Base-by-base conservation (phyloP, 1,284 basidiomycete genomes). In the Coniophora puteana region DNA sequence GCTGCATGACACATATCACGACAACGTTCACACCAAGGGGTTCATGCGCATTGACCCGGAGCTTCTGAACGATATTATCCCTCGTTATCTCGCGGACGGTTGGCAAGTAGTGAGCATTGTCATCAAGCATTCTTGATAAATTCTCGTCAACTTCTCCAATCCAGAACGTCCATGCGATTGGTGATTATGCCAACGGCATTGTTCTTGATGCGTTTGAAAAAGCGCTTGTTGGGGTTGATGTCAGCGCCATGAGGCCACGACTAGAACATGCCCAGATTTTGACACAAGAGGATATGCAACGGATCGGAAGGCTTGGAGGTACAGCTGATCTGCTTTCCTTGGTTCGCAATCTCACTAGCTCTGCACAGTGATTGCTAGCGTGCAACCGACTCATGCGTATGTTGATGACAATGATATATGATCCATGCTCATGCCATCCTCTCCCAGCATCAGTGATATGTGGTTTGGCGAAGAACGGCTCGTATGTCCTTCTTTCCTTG, bases 251-350 rank as follows among this genome's bases (percentile, higher is more conserved):
- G 32, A 72, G 92, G 28, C 83, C 89, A 36, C 78, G 93, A 17
- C 74, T 96, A 20, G 93, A 96, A 59, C 93, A 96, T 63, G 89
- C 90, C 4, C 93, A 95, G 62, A 83, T 95, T 54, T 70, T 93
- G 60, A 80, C 78, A 1, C 65, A 71, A 20, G 68, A 67, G 2
- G 92, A 95, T 57, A 78, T 93, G 65, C 61, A 66, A 24, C 77
- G 90, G 8, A 74, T 92, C 20, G 89, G 83, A 8, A 72, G 70
- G 47, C 74, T 94, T 14, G 89, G 89, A 44, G 81, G 88, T 87
- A 51, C 54, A 67, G 55, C 35, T 37, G 33, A 17, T 28, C 17
- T 27, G 33, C 29, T 44, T 12, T 24, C 36, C 33, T 45, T 46
- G 29, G 11, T 18, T 37, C 3, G 24, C 29, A 27, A 36, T 22